Percentiles rank a stretch among this genome's conserved stretches.
Conservation (phyloP, 1,139 yeast genomes). For the Kodamaea sp. region DNA sequence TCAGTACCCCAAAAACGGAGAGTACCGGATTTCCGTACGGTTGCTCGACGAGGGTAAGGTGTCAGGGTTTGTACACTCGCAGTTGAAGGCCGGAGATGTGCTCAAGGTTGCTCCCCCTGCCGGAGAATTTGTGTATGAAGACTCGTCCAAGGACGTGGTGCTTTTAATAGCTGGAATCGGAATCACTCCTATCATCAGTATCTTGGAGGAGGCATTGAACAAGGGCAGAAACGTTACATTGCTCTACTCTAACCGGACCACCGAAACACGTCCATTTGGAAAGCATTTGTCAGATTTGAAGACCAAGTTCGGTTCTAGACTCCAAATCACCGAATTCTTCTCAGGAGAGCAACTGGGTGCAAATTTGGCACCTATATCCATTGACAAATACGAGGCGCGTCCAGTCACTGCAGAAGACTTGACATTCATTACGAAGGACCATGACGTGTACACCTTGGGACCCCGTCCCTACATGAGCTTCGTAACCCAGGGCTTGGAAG, state of each 20-base stretch:
- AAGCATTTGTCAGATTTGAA: constrained; percentile 21
- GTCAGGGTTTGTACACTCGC: constrained; percentile 53
- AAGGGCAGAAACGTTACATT: constrained; percentile 29
- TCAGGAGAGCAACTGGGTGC: constrained; percentile 14
- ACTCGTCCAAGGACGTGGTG: constrained; percentile 34
- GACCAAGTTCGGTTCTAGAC: constrained; percentile 9
- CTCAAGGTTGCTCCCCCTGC: constrained; percentile 59
- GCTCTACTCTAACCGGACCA: constrained; percentile 30
- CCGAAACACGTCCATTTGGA: constrained; percentile 29
- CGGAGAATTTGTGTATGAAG: constrained; percentile 50
- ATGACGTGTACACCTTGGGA: constrained; percentile 37
- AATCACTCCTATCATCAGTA: constrained; percentile 61
- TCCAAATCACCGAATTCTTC: constrained; percentile 24
- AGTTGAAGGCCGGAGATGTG: constrained; percentile 49
- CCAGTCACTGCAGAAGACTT: constrained; percentile 10
- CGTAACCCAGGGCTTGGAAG: constrained; percentile 21
- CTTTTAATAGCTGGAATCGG: constrained; percentile 68
- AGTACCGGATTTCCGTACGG: constrained; percentile 58
- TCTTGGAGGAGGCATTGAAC: constrained; percentile 41
- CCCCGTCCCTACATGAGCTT: constrained; percentile 36
- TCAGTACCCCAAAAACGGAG: constrained; percentile 26
- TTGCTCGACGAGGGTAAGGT: constrained; percentile 46
- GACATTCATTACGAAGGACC: constrained; percentile 17
- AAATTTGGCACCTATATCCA: constrained; percentile 1
- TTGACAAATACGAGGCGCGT: background rate